Conservation (phyloP, 2,329 filamentous ascomycete genomes). For the Fusarium nematophilum region DNA sequence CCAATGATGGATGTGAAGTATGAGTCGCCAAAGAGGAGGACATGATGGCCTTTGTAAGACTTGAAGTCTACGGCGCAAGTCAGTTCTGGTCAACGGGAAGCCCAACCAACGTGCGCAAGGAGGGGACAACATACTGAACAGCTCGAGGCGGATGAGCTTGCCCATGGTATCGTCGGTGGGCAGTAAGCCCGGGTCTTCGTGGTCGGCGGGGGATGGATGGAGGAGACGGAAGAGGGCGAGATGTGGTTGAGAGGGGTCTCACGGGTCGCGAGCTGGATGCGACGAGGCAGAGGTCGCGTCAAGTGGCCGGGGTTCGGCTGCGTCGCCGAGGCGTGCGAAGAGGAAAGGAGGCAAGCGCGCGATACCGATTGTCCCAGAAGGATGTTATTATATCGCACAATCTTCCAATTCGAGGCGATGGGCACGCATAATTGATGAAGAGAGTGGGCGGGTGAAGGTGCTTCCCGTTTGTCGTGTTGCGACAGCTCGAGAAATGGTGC, state of each 20-base stretch:
- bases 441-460: slow-evolving; percentile 11
- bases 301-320: slow-evolving; percentile 32
- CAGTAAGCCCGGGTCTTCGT: slow-evolving; percentile 23
- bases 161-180: slow-evolving; percentile 74
- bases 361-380: slow-evolving; percentile 5
- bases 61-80: slow-evolving; percentile 81
- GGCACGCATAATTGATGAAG: slow-evolving; percentile 20
- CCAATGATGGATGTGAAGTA: slow-evolving; percentile 99
- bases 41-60: slow-evolving; percentile 98
- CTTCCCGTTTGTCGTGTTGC: slow-evolving; percentile 26
- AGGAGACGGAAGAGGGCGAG: slow-evolving; percentile 14
- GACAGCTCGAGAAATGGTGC: slow-evolving; percentile 32
- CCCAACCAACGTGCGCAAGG: slow-evolving; percentile 2
- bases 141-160: slow-evolving; percentile 92
- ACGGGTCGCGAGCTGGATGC: slow-evolving; percentile 37
- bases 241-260: slow-evolving; percentile 30
- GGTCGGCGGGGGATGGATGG: slow-evolving; percentile 6
- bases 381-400: slow-evolving; percentile 15
- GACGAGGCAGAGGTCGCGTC: slow-evolving; percentile 37
- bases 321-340: slow-evolving; percentile 34
- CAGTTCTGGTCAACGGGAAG: slow-evolving; percentile 17
- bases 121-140: slow-evolving; percentile 77
- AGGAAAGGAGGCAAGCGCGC: not conserved
- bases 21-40: slow-evolving; percentile 92
- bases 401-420: slow-evolving; percentile 8